A percentile compares a stretch with the other conserved stretches of the same genome.
phyloP scores from a whole-genome alignment of 2,329 filamentous ascomycete genomes.

The Exophiala xenobiotica region DNA sequence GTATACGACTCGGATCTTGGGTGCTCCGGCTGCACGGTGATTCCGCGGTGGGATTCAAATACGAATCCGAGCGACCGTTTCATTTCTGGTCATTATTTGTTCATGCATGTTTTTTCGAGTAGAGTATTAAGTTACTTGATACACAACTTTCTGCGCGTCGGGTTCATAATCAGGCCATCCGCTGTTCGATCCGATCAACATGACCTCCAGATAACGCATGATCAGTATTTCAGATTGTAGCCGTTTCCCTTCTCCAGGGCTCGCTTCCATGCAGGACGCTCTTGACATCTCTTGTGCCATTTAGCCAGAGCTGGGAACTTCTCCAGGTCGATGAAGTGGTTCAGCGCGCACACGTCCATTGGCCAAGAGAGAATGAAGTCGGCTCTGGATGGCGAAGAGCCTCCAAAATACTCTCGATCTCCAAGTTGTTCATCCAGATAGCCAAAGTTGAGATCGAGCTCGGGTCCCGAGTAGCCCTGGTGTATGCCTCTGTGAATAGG shows the following conservation, averaged over 20 bases:
- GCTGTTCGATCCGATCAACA: too few species aligned
- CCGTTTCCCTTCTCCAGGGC: conserved; percentile 30
- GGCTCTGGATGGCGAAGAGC: conserved; percentile 21
- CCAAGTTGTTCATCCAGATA: conserved; percentile 27
- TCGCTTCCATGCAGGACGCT: conserved; percentile 29
- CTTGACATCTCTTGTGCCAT: conserved; percentile 25
- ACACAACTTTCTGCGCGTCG: too few species aligned
- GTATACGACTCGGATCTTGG: conserved; percentile 16
- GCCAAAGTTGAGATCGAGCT: conserved; percentile 15
- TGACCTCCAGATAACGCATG: too few species aligned
- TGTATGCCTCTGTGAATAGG: conserved; percentile 15
- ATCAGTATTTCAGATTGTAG: conserved; percentile 13
- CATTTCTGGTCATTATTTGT: too few species aligned
- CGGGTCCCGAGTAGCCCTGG: conserved; percentile 19
- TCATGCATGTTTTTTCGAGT: too few species aligned
- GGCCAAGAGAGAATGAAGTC: conserved; percentile 29
- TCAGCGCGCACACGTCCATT: conserved; percentile 18
- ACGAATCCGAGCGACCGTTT: too few species aligned
- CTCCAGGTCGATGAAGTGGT: conserved; percentile 15
- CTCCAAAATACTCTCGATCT: conserved; percentile 27
- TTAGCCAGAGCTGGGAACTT: conserved; percentile 23
- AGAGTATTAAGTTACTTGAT: too few species aligned
- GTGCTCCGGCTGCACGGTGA: background rate
- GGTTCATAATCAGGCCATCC: too few species aligned
- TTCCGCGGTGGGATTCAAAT: background rate